A percentile compares a stretch with the other conserved stretches of the same genome.
phyloP scores from a whole-genome alignment of 345 rosid genomes.

The Linum trigynum region DNA sequence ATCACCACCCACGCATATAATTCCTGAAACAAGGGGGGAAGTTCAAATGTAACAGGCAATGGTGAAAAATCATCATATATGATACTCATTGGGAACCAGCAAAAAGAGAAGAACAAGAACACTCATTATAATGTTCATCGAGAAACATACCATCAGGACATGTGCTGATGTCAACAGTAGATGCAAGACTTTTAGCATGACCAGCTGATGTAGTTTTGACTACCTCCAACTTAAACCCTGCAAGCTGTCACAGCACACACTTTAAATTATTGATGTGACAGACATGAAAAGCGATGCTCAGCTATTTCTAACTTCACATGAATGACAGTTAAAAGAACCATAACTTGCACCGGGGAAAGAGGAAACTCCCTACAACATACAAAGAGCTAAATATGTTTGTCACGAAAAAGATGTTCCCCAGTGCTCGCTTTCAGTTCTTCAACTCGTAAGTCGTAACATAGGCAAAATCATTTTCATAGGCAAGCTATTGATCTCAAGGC shows the following conservation, averaged over 20 bases:
- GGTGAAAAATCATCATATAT: neutral
- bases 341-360: no score
- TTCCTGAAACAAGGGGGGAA: slow-evolving; percentile 39
- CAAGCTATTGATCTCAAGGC: neutral
- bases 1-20: slow-evolving; percentile 95
- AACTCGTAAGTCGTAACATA: no score
- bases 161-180: slow-evolving; percentile 71
- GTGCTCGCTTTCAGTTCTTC: no score
- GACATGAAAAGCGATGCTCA: neutral
- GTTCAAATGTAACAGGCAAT: slow-evolving; percentile 8
- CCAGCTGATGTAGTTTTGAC: slow-evolving; percentile 88
- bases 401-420: no score
- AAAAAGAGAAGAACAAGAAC: neutral
- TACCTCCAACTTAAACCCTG: slow-evolving; percentile 90
- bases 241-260: slow-evolving; percentile 59
- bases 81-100: slow-evolving; percentile 6
- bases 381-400: no score
- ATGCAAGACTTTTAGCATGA: slow-evolving; percentile 78
- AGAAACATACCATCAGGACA: slow-evolving; percentile 76
- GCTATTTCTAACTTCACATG: neutral
- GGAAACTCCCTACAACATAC: no score
- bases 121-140: slow-evolving; percentile 2
- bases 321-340: neutral
- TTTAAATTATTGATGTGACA: slow-evolving; percentile 1
- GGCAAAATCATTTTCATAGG: neutral